Base-by-base conservation (phyloP, 495 filamentous ascomycete genomes). In the Daldinia concentrica region DNA sequence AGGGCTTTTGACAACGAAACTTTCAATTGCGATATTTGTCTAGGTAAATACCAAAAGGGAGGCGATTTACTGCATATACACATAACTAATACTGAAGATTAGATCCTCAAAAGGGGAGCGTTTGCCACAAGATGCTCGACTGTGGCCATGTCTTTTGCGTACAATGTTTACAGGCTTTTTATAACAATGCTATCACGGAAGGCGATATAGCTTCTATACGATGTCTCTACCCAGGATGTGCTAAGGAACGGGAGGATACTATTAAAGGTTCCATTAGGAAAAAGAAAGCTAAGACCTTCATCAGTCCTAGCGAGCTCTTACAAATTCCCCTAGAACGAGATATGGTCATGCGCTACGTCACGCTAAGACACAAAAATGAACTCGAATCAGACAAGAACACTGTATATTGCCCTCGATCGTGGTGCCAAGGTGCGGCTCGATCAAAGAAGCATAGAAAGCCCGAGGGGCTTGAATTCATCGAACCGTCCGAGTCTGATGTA, bases 71-170 rank as follows among this genome's bases (percentile, higher is more conserved):
- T 32, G n/a, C 37, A 26, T 17, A 17, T 58, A 24, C 12, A 15
- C 24, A 41, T 36, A 37, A 43, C 78, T 84, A 72, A 83, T 60
- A 7, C 5, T 34, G 7, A 6, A 17, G n/a, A 19, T n/a, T 78
- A 81, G 94, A 98, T 77, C 93, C 94, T 0, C 98, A 98, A 77
- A 98, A 97, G 78, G 95, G 95, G 4, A 71, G 81, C 0, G 86
- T 83, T 26, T 98, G 95, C 78, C 90, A 98, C 79, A 86, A 86
- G 4, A 85, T 98, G 76, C 76, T 89, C 19, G 87, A 88, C 34
- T 99, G 95, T 77, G 89, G 86, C 0, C 95, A 99, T 74, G 93
- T 99, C 30, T 99, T 98, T 74, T 99, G 95, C 77, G 80, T 90
- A 37, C 69, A 84, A 3, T 99, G 95, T 72, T 81, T 99, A 19